Base-by-base conservation (phyloP, 208 protist genomes). In the Tritrichomonas foetus region DNA sequence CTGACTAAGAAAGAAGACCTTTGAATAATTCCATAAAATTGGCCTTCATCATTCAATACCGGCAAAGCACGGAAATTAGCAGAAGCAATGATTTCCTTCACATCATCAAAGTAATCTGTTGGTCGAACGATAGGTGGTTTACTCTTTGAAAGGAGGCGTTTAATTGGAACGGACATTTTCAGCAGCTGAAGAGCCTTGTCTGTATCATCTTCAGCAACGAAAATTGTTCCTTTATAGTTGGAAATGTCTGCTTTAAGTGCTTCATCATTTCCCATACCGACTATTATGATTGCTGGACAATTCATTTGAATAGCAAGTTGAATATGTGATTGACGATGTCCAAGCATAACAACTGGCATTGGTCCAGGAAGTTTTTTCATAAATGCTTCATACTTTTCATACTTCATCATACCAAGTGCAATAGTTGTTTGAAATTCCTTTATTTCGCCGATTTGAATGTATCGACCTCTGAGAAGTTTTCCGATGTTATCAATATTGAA, bases 41-140 rank as follows among this genome's bases (percentile, higher is more conserved):
- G 20, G 8, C 64, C 64, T 69, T 69, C 64, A 33, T 69, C 64
- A 30, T 69, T 69, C 3, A 69, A 30, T 11, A 69, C 64, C 5
- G 64, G 64, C 11, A 69, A 30, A n/a, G 64, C 64, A 33, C 64
- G 64, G 64, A 69, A 69, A 33, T 16, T 30, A n/a, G 64, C 27
- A 8, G 8, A n/a, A n/a, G 64, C 5, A n/a, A 69, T n/a, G 25
- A 69, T 16, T 69, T 69, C 22, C 25, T 69, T 69, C 20, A 69
- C 64, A 69, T 69, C 64, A 69, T 69, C 64, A 69, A 69, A 69
- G n/a, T 69, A 69, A 69, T 69, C 64, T 69, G 64, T 69, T 33
- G 64, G 64, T 33, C 64, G 13, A 8, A 69, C 25, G 13, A n/a
- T 16, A n/a, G 64, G 64, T 69, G 64, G 64, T 8, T 30, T 8